Percentiles rank a stretch among this genome's conserved stretches.
Conservation (phyloP, 2,329 filamentous ascomycete genomes). For the Diaporthe velutina region DNA sequence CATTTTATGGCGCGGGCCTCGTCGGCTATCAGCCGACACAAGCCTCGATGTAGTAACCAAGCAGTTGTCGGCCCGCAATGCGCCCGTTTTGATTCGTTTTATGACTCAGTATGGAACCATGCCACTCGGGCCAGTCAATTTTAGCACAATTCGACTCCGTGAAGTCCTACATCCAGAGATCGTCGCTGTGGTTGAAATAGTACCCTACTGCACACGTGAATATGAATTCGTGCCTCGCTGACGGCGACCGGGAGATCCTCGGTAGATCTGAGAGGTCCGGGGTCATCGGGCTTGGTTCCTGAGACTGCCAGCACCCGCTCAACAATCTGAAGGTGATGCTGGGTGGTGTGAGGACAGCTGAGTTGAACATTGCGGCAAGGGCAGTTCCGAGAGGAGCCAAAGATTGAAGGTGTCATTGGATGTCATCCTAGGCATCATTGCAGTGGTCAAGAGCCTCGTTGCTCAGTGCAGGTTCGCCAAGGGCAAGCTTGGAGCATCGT, state of each 20-base stretch:
- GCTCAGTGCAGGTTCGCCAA: neutral
- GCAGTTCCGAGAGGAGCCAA: neutral
- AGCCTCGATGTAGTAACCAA: neutral
- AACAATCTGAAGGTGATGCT: neutral
- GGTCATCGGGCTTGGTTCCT: neutral
- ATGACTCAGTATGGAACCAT: too few relatives aligned
- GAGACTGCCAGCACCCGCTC: neutral
- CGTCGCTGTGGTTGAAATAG: neutral
- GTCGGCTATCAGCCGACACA: too few relatives aligned
- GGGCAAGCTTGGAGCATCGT: constrained; percentile 1
- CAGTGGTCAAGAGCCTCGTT: constrained; percentile 8
- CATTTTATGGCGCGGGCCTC: too few relatives aligned
- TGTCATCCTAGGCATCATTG: neutral
- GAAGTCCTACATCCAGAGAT: neutral
- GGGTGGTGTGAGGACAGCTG: neutral
- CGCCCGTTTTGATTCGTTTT: neutral
- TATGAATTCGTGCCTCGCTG: neutral
- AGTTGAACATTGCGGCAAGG: neutral
- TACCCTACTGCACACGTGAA: neutral
- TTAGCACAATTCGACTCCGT: neutral
- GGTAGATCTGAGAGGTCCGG: neutral
- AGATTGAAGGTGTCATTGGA: neutral
- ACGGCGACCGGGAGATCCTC: neutral
- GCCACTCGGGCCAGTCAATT: neutral
- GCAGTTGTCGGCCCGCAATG: neutral